Evolutionary conservation across 352 stramenopile species (phyloP).

Genomic region (Phytophthora sansomeana): DNA sequence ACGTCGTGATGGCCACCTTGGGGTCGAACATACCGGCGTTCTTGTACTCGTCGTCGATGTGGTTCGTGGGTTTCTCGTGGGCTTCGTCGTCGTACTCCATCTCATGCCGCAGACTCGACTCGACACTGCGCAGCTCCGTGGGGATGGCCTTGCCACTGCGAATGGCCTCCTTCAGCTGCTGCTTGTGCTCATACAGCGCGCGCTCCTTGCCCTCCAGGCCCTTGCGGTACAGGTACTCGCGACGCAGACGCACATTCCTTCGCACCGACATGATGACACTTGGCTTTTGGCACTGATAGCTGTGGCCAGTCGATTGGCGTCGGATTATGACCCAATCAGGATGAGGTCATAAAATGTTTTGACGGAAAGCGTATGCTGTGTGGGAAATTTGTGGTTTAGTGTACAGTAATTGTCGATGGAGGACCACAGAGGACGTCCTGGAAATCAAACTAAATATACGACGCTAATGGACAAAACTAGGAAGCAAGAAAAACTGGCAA

Average conservation of each 20-base stretch:
- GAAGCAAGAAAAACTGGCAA: slow-evolving; percentile 4
- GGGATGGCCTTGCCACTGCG: slow-evolving; percentile 96
- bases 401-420: not conserved
- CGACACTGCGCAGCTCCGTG: slow-evolving; percentile 96
- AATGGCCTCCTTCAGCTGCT: slow-evolving; percentile 95
- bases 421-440: not conserved
- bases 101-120: slow-evolving; percentile 93
- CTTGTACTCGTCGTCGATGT: slow-evolving; percentile 99
- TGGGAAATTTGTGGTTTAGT: slow-evolving; percentile 7
- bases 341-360: not conserved
- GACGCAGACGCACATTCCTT: slow-evolving; percentile 96
- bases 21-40: slow-evolving; percentile 97
- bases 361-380: slow-evolving; percentile 1
- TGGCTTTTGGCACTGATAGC: slow-evolving; percentile 15
- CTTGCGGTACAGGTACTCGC: slow-evolving; percentile 99
- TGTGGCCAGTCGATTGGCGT: slow-evolving; percentile 31
- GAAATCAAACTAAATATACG: slow-evolving; percentile 18
- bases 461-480: slow-evolving; percentile 37
- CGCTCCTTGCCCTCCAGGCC: slow-evolving; percentile 96
- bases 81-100: slow-evolving; percentile 93
- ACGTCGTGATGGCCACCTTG: slow-evolving; percentile 99
- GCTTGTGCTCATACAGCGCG: slow-evolving; percentile 97
- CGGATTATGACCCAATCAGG: too few relatives aligned
- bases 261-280: slow-evolving; percentile 82
- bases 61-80: slow-evolving; percentile 88